These are phyloP conservation scores for Umbilicus rupestris DNA, from an alignment of 164 flowering plant genomes.

Conservation along the genomic window DNA sequence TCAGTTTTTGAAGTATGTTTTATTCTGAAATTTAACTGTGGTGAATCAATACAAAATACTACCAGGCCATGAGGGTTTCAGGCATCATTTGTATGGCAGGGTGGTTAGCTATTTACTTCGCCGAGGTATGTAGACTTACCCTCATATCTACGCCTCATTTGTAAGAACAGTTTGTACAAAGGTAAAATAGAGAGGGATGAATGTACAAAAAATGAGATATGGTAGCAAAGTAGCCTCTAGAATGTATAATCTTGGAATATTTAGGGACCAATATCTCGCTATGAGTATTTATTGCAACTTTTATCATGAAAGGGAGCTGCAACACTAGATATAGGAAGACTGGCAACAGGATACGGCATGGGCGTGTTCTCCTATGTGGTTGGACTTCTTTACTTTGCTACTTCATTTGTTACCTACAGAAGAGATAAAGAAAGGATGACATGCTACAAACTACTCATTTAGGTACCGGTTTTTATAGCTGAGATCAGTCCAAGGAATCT, in stretches of 20 bases:
- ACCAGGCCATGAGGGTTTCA: conserved; percentile 50
- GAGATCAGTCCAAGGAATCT: conserved; percentile 60
- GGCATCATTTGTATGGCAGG: conserved; percentile 37
- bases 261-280: neutral
- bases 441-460: neutral
- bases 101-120: conserved; percentile 48
- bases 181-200: too few species aligned
- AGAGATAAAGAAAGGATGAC: neutral
- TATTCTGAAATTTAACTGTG: neutral
- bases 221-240: neutral
- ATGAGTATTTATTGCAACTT: conserved; percentile 11
- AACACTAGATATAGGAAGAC: conserved; percentile 24
- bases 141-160: conserved; percentile 15
- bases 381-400: neutral
- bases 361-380: conserved; percentile 33
- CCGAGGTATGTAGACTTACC: conserved; percentile 30
- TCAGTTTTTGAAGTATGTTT: neutral
- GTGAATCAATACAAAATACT: neutral
- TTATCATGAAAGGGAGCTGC: conserved; percentile 16
- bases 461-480: conserved; percentile 69
- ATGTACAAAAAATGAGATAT: neutral
- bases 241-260: neutral
- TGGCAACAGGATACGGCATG: conserved; percentile 24
- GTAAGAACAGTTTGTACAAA: neutral
- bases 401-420: neutral